Evolutionary conservation across 805 yeast species (phyloP).

Genomic region (Candida cerambycidarum): DNA sequence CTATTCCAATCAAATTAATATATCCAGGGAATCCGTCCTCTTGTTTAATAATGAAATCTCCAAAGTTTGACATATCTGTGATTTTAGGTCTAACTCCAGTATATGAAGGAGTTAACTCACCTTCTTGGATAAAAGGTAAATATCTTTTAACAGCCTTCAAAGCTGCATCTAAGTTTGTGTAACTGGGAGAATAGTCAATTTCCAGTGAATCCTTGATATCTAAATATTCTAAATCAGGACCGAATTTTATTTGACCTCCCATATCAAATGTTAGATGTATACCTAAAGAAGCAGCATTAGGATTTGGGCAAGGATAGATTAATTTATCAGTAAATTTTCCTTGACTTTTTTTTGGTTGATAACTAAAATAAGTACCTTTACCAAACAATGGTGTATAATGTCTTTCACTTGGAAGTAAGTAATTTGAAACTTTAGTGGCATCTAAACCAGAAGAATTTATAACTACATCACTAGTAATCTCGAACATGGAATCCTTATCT

Average conservation of each 20-base stretch:
- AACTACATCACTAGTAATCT: constrained; percentile 53
- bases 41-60: constrained; percentile 71
- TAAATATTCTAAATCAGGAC: constrained; percentile 89
- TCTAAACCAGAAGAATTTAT: constrained; percentile 79
- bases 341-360: constrained; percentile 47
- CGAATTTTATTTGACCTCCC: constrained; percentile 77
- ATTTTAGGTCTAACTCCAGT: constrained; percentile 86
- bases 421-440: constrained; percentile 70
- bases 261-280: constrained; percentile 84
- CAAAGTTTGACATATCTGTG: constrained; percentile 45
- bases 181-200: constrained; percentile 49
- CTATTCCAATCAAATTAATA: constrained; percentile 77
- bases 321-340: constrained; percentile 29
- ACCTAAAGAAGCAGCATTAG: constrained; percentile 72
- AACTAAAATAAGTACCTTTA: constrained; percentile 79
- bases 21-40: constrained; percentile 77
- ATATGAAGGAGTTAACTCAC: constrained; percentile 63
- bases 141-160: constrained; percentile 58
- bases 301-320: constrained; percentile 77
- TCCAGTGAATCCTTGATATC: constrained; percentile 31
- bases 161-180: constrained; percentile 52
- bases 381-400: constrained; percentile 66
- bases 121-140: constrained; percentile 55
- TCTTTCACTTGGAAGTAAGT: constrained; percentile 63
- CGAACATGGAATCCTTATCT: constrained; percentile 31